A percentile compares a stretch with the other conserved stretches of the same genome.
Evolutionary conservation across 352 stramenopile genomes (phyloP).

Genomic region (Phytopythium aichiense): DNA sequence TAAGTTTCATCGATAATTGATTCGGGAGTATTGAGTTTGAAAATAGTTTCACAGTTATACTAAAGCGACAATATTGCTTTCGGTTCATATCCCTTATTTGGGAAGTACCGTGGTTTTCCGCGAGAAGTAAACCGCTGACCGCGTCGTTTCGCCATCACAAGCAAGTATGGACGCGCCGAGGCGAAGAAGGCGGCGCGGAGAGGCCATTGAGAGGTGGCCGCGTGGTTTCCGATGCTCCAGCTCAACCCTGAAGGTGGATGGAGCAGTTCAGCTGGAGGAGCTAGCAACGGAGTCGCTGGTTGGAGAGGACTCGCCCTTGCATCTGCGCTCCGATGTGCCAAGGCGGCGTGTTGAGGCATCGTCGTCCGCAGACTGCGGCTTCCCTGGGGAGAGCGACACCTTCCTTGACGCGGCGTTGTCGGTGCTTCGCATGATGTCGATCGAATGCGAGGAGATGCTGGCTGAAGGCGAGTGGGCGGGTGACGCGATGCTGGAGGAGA

Average conservation of each 20-base stretch:
- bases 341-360: background rate
- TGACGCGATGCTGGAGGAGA: background rate
- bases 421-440: background rate
- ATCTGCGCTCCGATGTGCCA: background rate
- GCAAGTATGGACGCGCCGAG: background rate
- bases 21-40: too few species aligned
- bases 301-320: background rate
- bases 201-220: background rate
- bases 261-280: background rate
- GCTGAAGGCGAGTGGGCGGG: too few species aligned
- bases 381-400: conserved; percentile 3
- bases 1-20: too few species aligned
- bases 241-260: background rate
- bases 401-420: conserved; percentile 3
- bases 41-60: too few species aligned
- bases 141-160: background rate
- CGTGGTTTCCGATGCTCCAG: background rate
- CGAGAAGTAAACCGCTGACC: background rate
- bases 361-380: background rate
- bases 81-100: too few species aligned
- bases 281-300: background rate
- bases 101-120: background rate
- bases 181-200: background rate
- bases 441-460: background rate
- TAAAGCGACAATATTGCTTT: too few species aligned